Percentiles rank a stretch among this genome's conserved stretches.
phyloP scores from a whole-genome alignment of 208 protist species.

The Acanthamoeba healyi region DNA sequence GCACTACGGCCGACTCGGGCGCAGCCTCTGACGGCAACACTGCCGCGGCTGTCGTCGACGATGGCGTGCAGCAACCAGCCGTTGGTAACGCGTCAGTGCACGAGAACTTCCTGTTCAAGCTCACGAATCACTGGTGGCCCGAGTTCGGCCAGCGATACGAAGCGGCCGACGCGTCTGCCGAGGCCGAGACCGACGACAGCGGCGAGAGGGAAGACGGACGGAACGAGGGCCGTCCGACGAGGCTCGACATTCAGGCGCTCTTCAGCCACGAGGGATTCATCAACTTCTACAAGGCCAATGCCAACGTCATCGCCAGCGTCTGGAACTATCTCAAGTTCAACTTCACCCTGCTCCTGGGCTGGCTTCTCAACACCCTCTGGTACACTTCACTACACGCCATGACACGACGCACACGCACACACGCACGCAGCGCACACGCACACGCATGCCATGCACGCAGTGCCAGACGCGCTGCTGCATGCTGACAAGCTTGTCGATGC shows the following conservation, averaged over 20 bases:
- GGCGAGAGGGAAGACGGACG: neutral
- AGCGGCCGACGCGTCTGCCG: too few relatives aligned
- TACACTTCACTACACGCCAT: too few relatives aligned
- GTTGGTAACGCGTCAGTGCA: too few relatives aligned
- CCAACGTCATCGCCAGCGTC: neutral
- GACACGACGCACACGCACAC: neutral
- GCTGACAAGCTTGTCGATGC: neutral
- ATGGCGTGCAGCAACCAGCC: too few relatives aligned
- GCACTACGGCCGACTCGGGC: neutral
- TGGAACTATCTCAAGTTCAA: conserved; percentile 60
- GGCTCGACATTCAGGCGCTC: conserved; percentile 9
- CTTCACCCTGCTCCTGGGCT: neutral
- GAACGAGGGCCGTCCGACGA: neutral
- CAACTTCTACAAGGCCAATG: conserved; percentile 21
- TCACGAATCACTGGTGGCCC: too few relatives aligned
- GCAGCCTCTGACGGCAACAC: too few relatives aligned
- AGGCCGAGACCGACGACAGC: neutral
- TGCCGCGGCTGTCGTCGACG: too few relatives aligned
- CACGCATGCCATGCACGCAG: neutral
- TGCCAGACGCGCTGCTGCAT: too few relatives aligned
- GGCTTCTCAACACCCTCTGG: conserved; percentile 23
- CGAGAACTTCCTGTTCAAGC: too few relatives aligned
- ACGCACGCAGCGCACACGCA: neutral
- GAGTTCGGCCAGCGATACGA: too few relatives aligned
- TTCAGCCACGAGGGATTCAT: conserved; percentile 18